Conservation (phyloP, 1,284 basidiomycete genomes). For the Papiliotrema nemorosa region DNA sequence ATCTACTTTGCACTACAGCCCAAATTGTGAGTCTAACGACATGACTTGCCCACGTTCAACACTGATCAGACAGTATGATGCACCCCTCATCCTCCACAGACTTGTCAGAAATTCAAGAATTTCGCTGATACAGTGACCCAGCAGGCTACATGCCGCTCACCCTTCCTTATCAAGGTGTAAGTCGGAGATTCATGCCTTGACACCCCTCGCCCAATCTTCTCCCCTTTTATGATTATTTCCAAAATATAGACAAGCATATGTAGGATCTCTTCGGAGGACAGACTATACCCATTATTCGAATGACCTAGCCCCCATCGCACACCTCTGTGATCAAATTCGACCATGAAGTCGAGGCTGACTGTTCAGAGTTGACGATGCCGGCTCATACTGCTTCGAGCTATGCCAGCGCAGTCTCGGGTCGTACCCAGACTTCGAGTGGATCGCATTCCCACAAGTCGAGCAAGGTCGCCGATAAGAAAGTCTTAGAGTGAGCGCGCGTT, state of each 20-base stretch:
- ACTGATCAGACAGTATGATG: constrained; percentile 29
- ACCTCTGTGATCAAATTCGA: not conserved
- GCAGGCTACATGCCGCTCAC: not conserved
- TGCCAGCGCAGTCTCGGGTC: no score
- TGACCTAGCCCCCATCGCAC: not conserved
- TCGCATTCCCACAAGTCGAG: not conserved
- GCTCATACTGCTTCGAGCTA: no score
- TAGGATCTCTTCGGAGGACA: constrained; percentile 43
- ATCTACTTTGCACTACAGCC: constrained; percentile 15
- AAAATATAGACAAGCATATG: constrained; percentile 49
- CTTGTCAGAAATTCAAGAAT: not conserved
- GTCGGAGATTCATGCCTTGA: not conserved
- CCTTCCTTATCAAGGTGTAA: not conserved
- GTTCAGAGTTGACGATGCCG: no score
- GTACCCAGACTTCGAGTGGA: not conserved
- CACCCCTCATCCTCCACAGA: constrained; percentile 3
- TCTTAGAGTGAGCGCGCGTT: constrained; percentile 29
- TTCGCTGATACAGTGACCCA: not conserved
- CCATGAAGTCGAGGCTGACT: no score
- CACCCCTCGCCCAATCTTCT: constrained; percentile 1
- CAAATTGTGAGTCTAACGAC: constrained; percentile 34
- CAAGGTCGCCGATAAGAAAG: constrained; percentile 21
- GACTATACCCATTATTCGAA: constrained; percentile 38
- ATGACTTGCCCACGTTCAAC: not conserved
- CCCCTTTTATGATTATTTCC: constrained; percentile 38